Evolutionary conservation across 1,139 yeast genomes (phyloP), one percentile per base, ranked within the genome.

Genomic region (Candida sp.): DNA sequence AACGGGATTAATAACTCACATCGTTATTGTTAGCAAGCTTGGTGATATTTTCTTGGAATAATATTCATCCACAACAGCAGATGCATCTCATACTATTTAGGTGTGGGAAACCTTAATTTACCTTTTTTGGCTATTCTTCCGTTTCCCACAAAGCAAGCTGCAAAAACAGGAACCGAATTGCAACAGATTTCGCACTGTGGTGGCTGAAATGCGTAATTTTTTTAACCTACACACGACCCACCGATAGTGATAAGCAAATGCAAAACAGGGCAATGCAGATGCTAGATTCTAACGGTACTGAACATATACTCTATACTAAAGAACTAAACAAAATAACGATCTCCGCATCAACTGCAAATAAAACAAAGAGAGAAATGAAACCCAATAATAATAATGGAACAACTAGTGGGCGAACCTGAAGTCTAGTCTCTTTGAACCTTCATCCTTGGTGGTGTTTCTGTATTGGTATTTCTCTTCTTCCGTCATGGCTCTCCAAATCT

Each of bases 381-480:
- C 31, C 9, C 7, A 28, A 11, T 5, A 33, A 33, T 8, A 33
- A 8, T 11, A 33, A 33, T 7, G 8, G 11, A 32, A 2, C 3
- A 35, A 35, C 17, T 17, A 63, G 50, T 62, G 61, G 46, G 54
- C 62, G 54, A 73, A 75, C 44, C 65, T 64, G 53, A 85, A 85
- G 60, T 86, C 87, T 42, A 85, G 66, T 38, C 89, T 66, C 61
- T 77, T 76, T 56, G 81, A 82, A 8, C 90, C 90, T 46, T 65
- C 67, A 58, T 84, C 86, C 0, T 60, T 69, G 6, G 84, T 77
- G 9, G 60, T 72, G 3, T 55, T 54, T 34, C 74, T 60, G 59
- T 86, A 86, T 7, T 70, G 61, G 8, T 68, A 70, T 58, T 72
- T 72, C 56, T 85, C 85, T 27, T 81, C 83, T 1, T 57, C 61